Evolutionary conservation across 1,284 basidiomycete genomes (phyloP), one percentile per base, ranked within the genome.

Genomic region (Phenoliferia sp.): DNA sequence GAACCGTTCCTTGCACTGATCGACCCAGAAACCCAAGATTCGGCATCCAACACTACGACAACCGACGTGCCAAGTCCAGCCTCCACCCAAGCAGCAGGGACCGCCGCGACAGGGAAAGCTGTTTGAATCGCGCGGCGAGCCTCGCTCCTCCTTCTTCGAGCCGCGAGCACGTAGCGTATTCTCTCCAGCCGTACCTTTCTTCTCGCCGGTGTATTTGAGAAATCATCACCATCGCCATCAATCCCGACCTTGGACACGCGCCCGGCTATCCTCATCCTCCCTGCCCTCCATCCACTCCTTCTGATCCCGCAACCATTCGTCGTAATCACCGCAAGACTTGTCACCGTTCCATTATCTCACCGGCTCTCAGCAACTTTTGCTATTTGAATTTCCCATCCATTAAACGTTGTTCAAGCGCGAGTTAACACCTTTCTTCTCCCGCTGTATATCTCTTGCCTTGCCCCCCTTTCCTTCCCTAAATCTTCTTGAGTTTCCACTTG

Each of bases 1-100:
- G 71, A 71, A 36, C 64, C 69, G 2, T 73, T 73, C 66, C 62
- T 73, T 19, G 60, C 63, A 3, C 62, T 73, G 2, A 73, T 71
- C 62, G 67, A 73, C 35, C 69, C 69, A 26, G 65, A 66, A 2
- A 22, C 71, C 17, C 60, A 63, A 22, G 55, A 61, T 2, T 33
- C 29, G 57, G 33, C 34, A 22, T 34, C 57, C 7, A n/a, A 9
- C 33, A 39, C 33, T 3, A 59, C 57, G 31, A 32, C 31, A 17
- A 26, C 19, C 6, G 54, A 52, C 48, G 17, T 52, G 7, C 48
- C 48, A 5, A 52, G 48, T 22, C 48, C 48, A 5, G 19, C 48
- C 9, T 9, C 48, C 36, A 19, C 59, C 12, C 17, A 26, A 33
- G 61, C 34, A 3, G 22, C 57, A 7, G 9, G 34, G n/a, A 36